These are phyloP conservation scores for Panaeolus cyanescens DNA, from an alignment of 768 basidiomycete genomes.

Conservation along the genomic window DNA sequence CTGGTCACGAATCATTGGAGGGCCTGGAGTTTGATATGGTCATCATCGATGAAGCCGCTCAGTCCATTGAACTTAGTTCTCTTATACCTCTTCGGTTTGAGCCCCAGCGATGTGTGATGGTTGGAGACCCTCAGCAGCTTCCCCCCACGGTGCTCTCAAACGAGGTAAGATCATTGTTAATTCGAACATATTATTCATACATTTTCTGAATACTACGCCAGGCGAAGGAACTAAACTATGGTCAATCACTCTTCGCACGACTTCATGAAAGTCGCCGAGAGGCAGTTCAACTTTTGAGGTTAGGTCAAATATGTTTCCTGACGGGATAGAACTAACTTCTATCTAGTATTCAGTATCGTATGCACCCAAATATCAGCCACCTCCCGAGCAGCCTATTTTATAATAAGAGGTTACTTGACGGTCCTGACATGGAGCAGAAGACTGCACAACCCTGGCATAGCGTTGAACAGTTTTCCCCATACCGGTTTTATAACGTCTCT, in stretches of 20 bases:
- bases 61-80: conserved; percentile 93
- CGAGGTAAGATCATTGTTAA: conserved; percentile 30
- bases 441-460: conserved; percentile 87
- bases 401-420: conserved; percentile 74
- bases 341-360: conserved; percentile 94
- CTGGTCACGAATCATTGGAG: conserved; percentile 87
- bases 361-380: conserved; percentile 95
- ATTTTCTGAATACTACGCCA: conserved; percentile 24
- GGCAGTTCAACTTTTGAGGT: conserved; percentile 93
- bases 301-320: conserved; percentile 14
- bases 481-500: conserved; percentile 85
- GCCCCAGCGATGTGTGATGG: conserved; percentile 84
- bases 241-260: conserved; percentile 91
- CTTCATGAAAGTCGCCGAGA: conserved; percentile 78
- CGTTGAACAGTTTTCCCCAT: conserved; percentile 76
- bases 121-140: conserved; percentile 95
- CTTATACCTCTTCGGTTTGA: conserved; percentile 93
- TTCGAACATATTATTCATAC: not conserved
- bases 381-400: conserved; percentile 93
- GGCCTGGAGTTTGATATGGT: conserved; percentile 91
- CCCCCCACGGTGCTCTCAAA: conserved; percentile 78
- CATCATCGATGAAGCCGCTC: conserved; percentile 97
- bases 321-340: not conserved
- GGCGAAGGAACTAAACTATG: conserved; percentile 76
- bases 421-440: conserved; percentile 84